Evolutionary conservation across 495 filamentous ascomycete species (phyloP).

Genomic region (Hypomontagnella monticulosa): DNA sequence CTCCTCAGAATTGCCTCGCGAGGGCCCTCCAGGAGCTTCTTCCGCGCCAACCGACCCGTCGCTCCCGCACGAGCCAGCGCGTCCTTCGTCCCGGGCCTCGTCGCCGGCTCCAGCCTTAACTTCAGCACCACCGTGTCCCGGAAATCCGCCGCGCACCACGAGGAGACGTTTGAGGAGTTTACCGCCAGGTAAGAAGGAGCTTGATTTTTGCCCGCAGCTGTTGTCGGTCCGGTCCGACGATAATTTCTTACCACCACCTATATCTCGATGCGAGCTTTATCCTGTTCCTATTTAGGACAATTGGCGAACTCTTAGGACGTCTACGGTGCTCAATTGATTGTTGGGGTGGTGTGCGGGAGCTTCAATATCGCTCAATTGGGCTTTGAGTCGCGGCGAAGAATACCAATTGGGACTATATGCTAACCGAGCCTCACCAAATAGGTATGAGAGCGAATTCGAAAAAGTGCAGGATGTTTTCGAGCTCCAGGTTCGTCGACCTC

Average conservation of each 20-base stretch:
- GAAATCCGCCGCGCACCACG: slow-evolving; percentile 65
- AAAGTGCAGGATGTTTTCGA: slow-evolving; percentile 98
- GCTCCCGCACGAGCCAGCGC: slow-evolving; percentile 64
- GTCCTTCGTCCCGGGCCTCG: slow-evolving; percentile 50
- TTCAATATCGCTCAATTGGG: slow-evolving; percentile 46
- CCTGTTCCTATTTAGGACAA: slow-evolving; percentile 43
- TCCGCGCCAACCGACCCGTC: slow-evolving; percentile 68
- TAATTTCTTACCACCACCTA: not conserved
- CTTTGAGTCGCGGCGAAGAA: not conserved
- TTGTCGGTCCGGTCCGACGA: not conserved
- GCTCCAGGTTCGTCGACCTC: slow-evolving; percentile 81
- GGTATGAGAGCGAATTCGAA: slow-evolving; percentile 99
- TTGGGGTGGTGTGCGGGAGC: slow-evolving; percentile 18
- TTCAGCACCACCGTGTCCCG: slow-evolving; percentile 74
- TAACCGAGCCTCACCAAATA: slow-evolving; percentile 53
- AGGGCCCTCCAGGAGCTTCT: slow-evolving; percentile 71
- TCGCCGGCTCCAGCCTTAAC: slow-evolving; percentile 61
- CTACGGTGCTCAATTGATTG: slow-evolving; percentile 26
- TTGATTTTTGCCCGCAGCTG: slow-evolving; percentile 5
- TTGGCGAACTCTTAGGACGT: slow-evolving; percentile 6
- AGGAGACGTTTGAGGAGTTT: slow-evolving; percentile 99
- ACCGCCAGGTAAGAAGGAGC: slow-evolving; percentile 82
- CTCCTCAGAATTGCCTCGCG: slow-evolving; percentile 76
- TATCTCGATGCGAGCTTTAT: slow-evolving; percentile 4
- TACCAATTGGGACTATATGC: slow-evolving; percentile 24